Evolutionary conservation across 495 filamentous ascomycete species (phyloP).

Genomic region (Penicillium nucicola): DNA sequence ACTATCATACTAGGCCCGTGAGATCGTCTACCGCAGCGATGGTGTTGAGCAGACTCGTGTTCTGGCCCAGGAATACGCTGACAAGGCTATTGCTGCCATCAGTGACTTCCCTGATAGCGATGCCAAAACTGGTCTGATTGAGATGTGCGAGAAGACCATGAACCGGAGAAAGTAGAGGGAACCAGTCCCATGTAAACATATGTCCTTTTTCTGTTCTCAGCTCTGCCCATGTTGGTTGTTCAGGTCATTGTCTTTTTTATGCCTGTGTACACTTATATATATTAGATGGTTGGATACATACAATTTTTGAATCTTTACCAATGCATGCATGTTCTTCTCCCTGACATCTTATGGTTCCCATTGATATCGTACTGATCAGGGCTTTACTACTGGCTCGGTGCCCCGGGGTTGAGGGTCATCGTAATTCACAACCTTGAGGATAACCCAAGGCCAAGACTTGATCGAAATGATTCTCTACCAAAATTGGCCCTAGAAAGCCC

Average conservation of each 20-base stretch:
- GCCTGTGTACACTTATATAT: conserved; percentile 24
- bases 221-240: conserved; percentile 1
- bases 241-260: conserved; percentile 6
- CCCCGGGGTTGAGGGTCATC: too few species aligned
- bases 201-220: conserved; percentile 7
- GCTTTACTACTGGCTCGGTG: too few species aligned
- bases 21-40: conserved; percentile 75
- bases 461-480: too few species aligned
- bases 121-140: conserved; percentile 83
- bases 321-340: background rate
- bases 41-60: conserved; percentile 87
- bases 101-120: conserved; percentile 82
- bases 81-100: conserved; percentile 83
- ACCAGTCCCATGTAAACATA: conserved; percentile 24
- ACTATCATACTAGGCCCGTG: conserved; percentile 61
- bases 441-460: too few species aligned
- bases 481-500: too few species aligned
- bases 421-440: too few species aligned
- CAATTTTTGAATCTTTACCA: background rate
- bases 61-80: conserved; percentile 84
- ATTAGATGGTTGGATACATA: conserved; percentile 11
- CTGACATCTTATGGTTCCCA: too few species aligned
- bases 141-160: conserved; percentile 91
- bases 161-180: conserved; percentile 71
- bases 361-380: too few species aligned